Conservation (phyloP, 2,329 filamentous ascomycete species). For the Neonectria magnoliae region DNA sequence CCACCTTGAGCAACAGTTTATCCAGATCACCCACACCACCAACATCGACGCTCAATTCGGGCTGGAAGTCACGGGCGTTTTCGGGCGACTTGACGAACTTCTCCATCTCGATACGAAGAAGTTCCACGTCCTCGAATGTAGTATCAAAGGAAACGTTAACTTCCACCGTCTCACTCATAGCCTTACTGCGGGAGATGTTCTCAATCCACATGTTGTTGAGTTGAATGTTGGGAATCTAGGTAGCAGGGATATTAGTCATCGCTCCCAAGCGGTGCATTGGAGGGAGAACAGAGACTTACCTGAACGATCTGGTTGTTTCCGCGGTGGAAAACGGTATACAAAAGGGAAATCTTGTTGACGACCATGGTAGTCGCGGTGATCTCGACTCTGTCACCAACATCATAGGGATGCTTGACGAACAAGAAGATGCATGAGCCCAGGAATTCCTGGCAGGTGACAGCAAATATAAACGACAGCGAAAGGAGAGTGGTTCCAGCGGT, state of each 20-base stretch:
- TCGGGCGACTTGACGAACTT: slow-evolving; percentile 84
- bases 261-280: background rate
- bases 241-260: background rate
- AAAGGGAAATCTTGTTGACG: slow-evolving; percentile 92
- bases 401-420: slow-evolving; percentile 98
- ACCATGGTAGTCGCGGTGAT: slow-evolving; percentile 76
- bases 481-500: slow-evolving; percentile 92
- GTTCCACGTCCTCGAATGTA: slow-evolving; percentile 86
- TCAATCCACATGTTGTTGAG: slow-evolving; percentile 95
- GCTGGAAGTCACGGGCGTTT: slow-evolving; percentile 90
- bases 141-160: slow-evolving; percentile 88
- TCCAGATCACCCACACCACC: slow-evolving; percentile 84
- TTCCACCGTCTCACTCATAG: slow-evolving; percentile 87
- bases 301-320: slow-evolving; percentile 81
- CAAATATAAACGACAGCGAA: slow-evolving; percentile 96
- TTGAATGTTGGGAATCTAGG: slow-evolving; percentile 85
- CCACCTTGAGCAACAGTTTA: slow-evolving; percentile 84
- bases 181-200: slow-evolving; percentile 89
- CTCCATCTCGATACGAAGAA: slow-evolving; percentile 85
- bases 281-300: slow-evolving; percentile 41
- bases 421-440: slow-evolving; percentile 98
- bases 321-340: slow-evolving; percentile 91
- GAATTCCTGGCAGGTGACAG: slow-evolving; percentile 90
- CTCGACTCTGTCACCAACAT: slow-evolving; percentile 94
- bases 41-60: slow-evolving; percentile 82